phyloP scores from a whole-genome alignment of 2,329 filamentous ascomycete species.

The Tolypocladium nubicola region DNA sequence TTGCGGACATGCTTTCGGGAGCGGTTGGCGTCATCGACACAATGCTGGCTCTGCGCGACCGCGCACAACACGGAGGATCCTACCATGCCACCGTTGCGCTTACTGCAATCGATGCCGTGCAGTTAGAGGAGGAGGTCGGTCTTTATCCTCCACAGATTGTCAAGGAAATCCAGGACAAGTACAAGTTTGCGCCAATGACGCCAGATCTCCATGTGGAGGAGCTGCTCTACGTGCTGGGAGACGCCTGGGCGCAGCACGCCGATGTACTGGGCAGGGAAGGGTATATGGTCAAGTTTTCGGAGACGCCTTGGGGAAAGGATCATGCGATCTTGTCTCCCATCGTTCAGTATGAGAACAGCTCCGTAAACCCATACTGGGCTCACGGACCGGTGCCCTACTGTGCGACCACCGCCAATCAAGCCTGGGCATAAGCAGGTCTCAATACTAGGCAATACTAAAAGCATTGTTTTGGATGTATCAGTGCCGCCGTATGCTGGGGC shows the following conservation, averaged over 20 bases:
- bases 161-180: conserved; percentile 2
- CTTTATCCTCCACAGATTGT: conserved; percentile 14
- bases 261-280: background rate
- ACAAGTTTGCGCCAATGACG: background rate
- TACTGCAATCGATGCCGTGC: conserved; percentile 14
- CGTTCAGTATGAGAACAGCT: background rate
- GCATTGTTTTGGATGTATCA: no score
- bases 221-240: background rate
- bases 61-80: conserved; percentile 18
- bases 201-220: background rate
- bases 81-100: conserved; percentile 19
- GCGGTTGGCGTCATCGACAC: conserved; percentile 19
- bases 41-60: conserved; percentile 20
- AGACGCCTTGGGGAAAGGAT: background rate
- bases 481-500: no score
- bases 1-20: conserved; percentile 25
- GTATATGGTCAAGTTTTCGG: background rate
- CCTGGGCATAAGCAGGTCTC: background rate
- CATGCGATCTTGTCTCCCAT: background rate
- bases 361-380: background rate
- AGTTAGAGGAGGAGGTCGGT: conserved; percentile 17
- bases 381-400: background rate
- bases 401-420: background rate
- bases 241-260: background rate
- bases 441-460: no score